Evolutionary conservation across 2,329 filamentous ascomycete species (phyloP).

Genomic region (Incumbomyces delicatus): DNA sequence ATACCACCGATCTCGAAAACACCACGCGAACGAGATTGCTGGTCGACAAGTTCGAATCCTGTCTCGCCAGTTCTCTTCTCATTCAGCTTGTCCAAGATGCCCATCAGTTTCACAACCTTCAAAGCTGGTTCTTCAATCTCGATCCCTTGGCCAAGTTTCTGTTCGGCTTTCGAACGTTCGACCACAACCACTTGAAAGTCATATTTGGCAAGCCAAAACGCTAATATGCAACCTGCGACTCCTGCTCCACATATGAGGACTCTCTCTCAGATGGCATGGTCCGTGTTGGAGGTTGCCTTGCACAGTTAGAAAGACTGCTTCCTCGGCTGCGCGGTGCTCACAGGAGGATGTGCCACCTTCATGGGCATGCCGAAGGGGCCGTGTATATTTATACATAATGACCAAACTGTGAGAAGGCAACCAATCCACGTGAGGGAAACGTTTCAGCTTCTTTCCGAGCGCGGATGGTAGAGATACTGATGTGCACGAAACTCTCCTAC

Average conservation of each 20-base stretch:
- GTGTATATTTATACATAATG: no score
- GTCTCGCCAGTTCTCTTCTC: constrained; percentile 10
- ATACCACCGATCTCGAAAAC: constrained; percentile 4
- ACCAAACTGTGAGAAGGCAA: no score
- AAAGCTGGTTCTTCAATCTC: constrained; percentile 18
- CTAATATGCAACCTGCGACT: constrained; percentile 14
- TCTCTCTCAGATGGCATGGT: constrained; percentile 13
- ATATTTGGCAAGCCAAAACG: constrained; percentile 17
- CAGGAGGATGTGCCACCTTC: no score
- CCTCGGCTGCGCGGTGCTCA: no score
- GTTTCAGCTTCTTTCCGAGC: no score
- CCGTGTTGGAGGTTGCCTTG: constrained; percentile 2
- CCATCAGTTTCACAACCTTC: constrained; percentile 14
- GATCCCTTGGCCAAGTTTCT: constrained; percentile 15
- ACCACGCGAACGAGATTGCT: constrained; percentile 11
- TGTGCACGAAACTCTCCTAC: no score
- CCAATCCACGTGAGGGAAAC: no score
- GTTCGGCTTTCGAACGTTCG: constrained; percentile 14
- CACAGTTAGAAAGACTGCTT: no score
- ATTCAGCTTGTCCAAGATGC: constrained; percentile 13
- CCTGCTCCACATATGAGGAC: constrained; percentile 18
- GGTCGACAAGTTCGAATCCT: constrained; percentile 12
- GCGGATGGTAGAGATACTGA: no score
- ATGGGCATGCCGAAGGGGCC: no score
- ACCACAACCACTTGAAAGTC: constrained; percentile 15